phyloP scores from a whole-genome alignment of 2,329 filamentous ascomycete species.

The Juglanconis oblonga region DNA sequence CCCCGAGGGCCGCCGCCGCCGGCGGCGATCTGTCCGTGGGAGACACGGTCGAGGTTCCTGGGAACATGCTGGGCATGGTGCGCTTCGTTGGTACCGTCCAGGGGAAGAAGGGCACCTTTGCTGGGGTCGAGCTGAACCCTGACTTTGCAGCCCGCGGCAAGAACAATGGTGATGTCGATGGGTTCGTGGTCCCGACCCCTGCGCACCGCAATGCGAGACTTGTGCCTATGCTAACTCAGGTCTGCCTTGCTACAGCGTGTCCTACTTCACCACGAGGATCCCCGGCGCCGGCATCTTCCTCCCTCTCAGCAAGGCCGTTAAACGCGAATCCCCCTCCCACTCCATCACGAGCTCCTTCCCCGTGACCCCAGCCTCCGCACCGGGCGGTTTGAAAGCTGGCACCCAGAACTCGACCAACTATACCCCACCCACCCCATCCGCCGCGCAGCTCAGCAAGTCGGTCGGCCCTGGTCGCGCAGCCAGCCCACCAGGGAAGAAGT shows the following conservation, averaged over 20 bases:
- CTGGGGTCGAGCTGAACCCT: slow-evolving; percentile 81
- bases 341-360: slow-evolving; percentile 52
- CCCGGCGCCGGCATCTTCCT: slow-evolving; percentile 91
- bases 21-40: slow-evolving; percentile 65
- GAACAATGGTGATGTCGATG: slow-evolving; percentile 94
- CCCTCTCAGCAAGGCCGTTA: slow-evolving; percentile 76
- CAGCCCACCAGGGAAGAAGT: slow-evolving; percentile 69
- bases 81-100: slow-evolving; percentile 84
- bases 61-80: slow-evolving; percentile 85
- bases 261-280: slow-evolving; percentile 77
- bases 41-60: slow-evolving; percentile 86
- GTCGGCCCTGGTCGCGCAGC: slow-evolving; percentile 71
- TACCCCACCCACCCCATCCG: slow-evolving; percentile 61
- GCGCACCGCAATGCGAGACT: background rate
- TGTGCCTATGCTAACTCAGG: slow-evolving; percentile 1
- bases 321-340: slow-evolving; percentile 56
- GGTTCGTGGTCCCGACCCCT: slow-evolving; percentile 51
- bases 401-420: slow-evolving; percentile 58
- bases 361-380: slow-evolving; percentile 67
- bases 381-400: slow-evolving; percentile 50
- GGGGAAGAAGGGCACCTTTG: slow-evolving; percentile 88
- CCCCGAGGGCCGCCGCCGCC: slow-evolving; percentile 41
- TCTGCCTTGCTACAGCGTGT: slow-evolving; percentile 42
- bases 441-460: slow-evolving; percentile 85
- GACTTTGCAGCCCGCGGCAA: slow-evolving; percentile 84